Evolutionary conservation across 805 yeast genomes (phyloP).

Genomic region (Wickerhamiella bombiphila): DNA sequence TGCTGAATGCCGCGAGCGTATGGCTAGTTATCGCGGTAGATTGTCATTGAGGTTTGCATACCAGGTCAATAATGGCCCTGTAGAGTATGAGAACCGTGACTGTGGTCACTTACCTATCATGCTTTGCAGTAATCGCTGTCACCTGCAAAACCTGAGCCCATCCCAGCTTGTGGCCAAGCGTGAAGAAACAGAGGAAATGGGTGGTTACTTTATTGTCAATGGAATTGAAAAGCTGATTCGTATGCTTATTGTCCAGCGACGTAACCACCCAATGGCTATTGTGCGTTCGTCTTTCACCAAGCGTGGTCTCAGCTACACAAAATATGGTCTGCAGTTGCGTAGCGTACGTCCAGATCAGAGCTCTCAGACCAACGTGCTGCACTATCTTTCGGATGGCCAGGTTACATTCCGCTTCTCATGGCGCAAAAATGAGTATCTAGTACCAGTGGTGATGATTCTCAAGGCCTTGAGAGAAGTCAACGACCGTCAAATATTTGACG

Average conservation of each 20-base stretch:
- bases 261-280: constrained; percentile 97
- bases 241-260: constrained; percentile 93
- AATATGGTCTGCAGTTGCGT: constrained; percentile 87
- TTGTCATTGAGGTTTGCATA: constrained; percentile 66
- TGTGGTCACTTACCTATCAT: constrained; percentile 86
- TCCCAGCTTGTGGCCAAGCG: constrained; percentile 57
- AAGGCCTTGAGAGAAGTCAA: constrained; percentile 82
- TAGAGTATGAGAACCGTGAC: constrained; percentile 63
- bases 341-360: constrained; percentile 94
- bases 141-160: constrained; percentile 72
- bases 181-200: constrained; percentile 91
- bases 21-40: constrained; percentile 67
- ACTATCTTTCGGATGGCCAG: constrained; percentile 87
- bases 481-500: constrained; percentile 92
- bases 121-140: constrained; percentile 86
- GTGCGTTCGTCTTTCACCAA: constrained; percentile 87
- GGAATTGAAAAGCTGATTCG: constrained; percentile 95
- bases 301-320: constrained; percentile 83
- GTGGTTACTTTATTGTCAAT: constrained; percentile 90
- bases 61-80: constrained; percentile 81
- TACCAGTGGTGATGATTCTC: constrained; percentile 84
- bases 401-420: constrained; percentile 94
- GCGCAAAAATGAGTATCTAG: constrained; percentile 89
- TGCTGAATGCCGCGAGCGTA: constrained; percentile 78
- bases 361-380: constrained; percentile 94